Base-by-base conservation (phyloP, 2,329 filamentous ascomycete species). In the Penicillium glabrum region DNA sequence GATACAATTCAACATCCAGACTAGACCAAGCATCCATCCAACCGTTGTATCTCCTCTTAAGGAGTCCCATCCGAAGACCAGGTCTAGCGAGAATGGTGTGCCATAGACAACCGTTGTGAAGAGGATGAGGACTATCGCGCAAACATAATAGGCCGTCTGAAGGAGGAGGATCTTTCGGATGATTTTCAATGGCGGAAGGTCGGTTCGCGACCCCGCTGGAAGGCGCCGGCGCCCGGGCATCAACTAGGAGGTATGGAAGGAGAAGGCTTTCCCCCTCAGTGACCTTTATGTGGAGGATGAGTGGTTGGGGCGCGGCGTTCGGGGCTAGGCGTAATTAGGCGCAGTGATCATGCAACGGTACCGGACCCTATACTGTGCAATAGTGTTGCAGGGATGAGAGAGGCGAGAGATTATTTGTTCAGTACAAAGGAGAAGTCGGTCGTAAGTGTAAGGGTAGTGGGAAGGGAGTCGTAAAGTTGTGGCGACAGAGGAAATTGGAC, bases 41-140 rank as follows among this genome's bases (percentile, higher is more conserved):
- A 86, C 80, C 0, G 87, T 89, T 3, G 86, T 88, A 71, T 90
- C 87, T 9, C 86, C 86, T 53, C 87, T 75, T 53, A 90, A 62
- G 49, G 79, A 83, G 56, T 81, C 78, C 87, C 87, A 90, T 69
- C 82, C 83, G 46, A 89, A 77, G 3, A 90, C 72, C 46, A 88
- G 69, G 59, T 85, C 84, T 2, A 83, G 69, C 37, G 77, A 81
- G 58, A 89, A 83, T 19, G 80, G 77, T 51, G 82, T 80, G 19
- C 87, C 87, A 10, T 86, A 85, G 46, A 89, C 86, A 29, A 89
- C 75, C 2, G 85, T 85, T 3, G 85, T 88, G 74, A 89, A 90
- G 49, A 89, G 70, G 55, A 89, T 88, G 56, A 90, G 78, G 24
- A 83, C 72, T 21, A 82, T 81, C 6, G 85, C 86, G 64, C 79